Base-by-base conservation (phyloP, 1,284 basidiomycete species). In the Ceratobasidium sp. region DNA sequence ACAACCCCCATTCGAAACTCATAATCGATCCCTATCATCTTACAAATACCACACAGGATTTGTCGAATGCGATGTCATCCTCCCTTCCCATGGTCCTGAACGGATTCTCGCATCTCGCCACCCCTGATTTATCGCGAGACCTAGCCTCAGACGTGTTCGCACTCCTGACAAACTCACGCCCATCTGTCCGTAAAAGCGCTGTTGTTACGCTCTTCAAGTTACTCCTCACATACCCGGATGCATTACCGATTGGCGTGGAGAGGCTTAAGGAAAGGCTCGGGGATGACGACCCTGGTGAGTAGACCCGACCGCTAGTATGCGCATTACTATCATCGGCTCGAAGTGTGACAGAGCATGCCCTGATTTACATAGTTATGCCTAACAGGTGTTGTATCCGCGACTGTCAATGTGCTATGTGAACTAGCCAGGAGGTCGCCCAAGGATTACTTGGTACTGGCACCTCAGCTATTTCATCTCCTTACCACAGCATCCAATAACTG, bases 401-500 rank as follows among this genome's bases (percentile, higher is more conserved):
- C 95, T 0, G 90, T 98, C 64, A 98, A 96, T 73, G 92, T 98
- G 53, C 82, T 99, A 15, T 97, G 95, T 78, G 97, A 99, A 80
- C 84, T 99, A 31, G 92, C 93, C 2, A 85, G 92, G 67, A 81
- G 86, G 67, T 88, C 89, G 70, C 93, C 94, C 5, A 81, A 82
- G 73, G 90, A 92, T 69, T 94, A 94, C 76, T 82, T 97, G 3
- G 82, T 87, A 1, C 79, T 98, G 34, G 96, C 96, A 1, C 97
- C 97, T 1, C 93, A 94, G 75, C 81, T 99, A 55, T 99, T 99
- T 78, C 91, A 92, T 73, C 84, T 98, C n/a, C 82, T 99, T 70
- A 98, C 94, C 0, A 94, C 90, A 0, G 94, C 93, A 32, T 92
- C 90, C 31, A 99, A 99, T 79, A 99, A 99, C 77, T 99, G 97